phyloP scores from a whole-genome alignment of 495 filamentous ascomycete genomes.

The Podospora fimiseda region DNA sequence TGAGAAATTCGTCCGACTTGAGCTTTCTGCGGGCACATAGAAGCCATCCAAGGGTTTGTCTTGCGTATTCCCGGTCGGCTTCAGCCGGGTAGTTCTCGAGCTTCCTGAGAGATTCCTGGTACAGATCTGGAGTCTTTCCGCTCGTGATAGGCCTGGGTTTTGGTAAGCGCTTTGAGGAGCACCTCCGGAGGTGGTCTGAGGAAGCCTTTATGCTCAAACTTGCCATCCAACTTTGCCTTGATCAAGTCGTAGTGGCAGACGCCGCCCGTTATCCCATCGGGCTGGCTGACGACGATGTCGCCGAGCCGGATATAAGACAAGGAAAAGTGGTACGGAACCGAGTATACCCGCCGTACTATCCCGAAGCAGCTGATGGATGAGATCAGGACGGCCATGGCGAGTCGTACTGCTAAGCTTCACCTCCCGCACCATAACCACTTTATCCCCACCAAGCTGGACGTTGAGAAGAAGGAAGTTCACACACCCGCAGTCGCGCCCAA shows the following conservation, averaged over 20 bases:
- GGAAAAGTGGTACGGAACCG: conserved; percentile 98
- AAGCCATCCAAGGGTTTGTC: too few species aligned
- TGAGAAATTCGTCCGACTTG: too few species aligned
- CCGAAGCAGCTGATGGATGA: conserved; percentile 65
- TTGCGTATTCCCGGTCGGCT: too few species aligned
- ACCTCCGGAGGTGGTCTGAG: background rate
- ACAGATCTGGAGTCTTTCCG: too few species aligned
- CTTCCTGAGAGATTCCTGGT: too few species aligned
- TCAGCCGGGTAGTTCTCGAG: too few species aligned
- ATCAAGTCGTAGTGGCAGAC: background rate
- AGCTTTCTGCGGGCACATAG: too few species aligned
- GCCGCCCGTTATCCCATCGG: background rate
- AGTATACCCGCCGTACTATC: conserved; percentile 81
- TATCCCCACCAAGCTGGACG: conserved; percentile 86
- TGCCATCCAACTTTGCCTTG: background rate
- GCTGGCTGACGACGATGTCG: background rate
- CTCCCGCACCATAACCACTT: conserved; percentile 94
- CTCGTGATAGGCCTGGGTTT: too few species aligned
- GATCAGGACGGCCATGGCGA: conserved; percentile 57
- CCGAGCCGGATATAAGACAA: conserved; percentile 45
- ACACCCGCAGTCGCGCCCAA: conserved; percentile 68
- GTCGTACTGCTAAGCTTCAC: conserved; percentile 64
- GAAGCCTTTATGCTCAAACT: background rate
- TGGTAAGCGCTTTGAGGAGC: background rate
- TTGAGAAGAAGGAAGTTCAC: conserved; percentile 84